Conservation (phyloP, 2,329 filamentous ascomycete genomes). For the Beauveria medogensis region DNA sequence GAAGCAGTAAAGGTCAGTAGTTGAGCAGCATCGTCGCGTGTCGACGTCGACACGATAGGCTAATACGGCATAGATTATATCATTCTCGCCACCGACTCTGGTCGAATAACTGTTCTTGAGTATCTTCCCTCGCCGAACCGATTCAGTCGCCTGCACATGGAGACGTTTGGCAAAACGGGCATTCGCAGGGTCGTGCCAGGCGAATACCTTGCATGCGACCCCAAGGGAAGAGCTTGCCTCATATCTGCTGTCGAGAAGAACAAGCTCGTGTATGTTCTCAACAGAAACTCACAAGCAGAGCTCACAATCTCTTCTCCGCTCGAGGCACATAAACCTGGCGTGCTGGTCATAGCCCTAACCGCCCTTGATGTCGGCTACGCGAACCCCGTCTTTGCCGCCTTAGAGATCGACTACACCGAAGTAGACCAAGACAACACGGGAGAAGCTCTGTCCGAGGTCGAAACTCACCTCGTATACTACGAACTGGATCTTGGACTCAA, state of each 20-base stretch:
- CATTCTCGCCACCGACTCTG: constrained; percentile 90
- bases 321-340: constrained; percentile 89
- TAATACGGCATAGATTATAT: constrained; percentile 68
- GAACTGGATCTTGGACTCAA: constrained; percentile 95
- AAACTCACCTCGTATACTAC: constrained; percentile 93
- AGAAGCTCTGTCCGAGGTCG: constrained; percentile 68
- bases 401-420: constrained; percentile 90
- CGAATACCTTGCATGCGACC: constrained; percentile 91
- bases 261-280: constrained; percentile 97
- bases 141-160: constrained; percentile 83
- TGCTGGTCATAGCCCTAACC: constrained; percentile 79
- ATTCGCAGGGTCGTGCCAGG: constrained; percentile 88
- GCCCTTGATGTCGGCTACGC: constrained; percentile 93
- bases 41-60: constrained; percentile 6
- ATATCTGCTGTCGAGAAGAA: constrained; percentile 97
- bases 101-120: constrained; percentile 87
- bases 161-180: constrained; percentile 97
- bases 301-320: constrained; percentile 95
- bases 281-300: constrained; percentile 88
- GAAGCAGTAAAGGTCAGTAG: constrained; percentile 88
- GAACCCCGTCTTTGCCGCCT: constrained; percentile 89
- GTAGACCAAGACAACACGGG: constrained; percentile 86
- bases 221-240: constrained; percentile 89
- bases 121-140: constrained; percentile 80
- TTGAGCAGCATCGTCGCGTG: constrained; percentile 27